phyloP scores from a whole-genome alignment of 2,329 filamentous ascomycete species.

The Mycosphaerella arachidis region DNA sequence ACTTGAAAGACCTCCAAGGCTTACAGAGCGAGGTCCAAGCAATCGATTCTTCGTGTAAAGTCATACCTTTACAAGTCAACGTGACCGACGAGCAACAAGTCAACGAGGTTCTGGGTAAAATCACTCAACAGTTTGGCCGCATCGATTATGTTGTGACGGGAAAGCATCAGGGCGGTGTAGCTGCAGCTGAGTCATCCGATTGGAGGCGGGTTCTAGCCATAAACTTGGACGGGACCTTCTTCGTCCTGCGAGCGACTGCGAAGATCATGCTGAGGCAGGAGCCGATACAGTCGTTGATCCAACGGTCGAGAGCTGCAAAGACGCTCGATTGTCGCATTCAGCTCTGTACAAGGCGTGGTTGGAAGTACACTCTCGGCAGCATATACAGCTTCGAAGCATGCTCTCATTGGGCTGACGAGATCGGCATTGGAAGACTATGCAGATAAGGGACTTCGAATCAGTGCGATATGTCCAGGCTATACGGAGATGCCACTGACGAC shows the following conservation, averaged over 20 bases:
- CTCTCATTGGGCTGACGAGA: conserved; percentile 39
- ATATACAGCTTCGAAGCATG: conserved; percentile 38
- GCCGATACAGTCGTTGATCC: conserved; percentile 35
- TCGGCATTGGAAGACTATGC: conserved; percentile 42
- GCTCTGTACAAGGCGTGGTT: conserved; percentile 37
- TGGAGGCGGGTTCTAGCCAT: conserved; percentile 42
- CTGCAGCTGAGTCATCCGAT: conserved; percentile 35
- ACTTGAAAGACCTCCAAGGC: conserved; percentile 16
- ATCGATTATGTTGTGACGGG: conserved; percentile 43
- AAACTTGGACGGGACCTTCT: conserved; percentile 44
- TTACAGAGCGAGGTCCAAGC: conserved; percentile 19
- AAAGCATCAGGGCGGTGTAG: conserved; percentile 38
- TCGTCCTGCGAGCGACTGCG: conserved; percentile 38
- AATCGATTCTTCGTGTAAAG: not conserved
- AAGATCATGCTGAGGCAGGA: conserved; percentile 45
- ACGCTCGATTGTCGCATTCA: conserved; percentile 37
- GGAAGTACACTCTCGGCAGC: conserved; percentile 38
- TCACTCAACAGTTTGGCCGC: conserved; percentile 33
- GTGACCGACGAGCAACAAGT: conserved; percentile 34
- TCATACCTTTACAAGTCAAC: conserved; percentile 17
- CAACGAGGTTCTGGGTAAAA: conserved; percentile 24
- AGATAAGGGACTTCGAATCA: conserved; percentile 37
- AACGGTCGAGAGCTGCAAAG: conserved; percentile 34
- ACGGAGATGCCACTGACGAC: conserved; percentile 13
- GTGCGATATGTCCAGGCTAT: conserved; percentile 33